These are phyloP conservation scores for Acer negundo DNA, from an alignment of 345 rosid species.

Conservation along the genomic window DNA sequence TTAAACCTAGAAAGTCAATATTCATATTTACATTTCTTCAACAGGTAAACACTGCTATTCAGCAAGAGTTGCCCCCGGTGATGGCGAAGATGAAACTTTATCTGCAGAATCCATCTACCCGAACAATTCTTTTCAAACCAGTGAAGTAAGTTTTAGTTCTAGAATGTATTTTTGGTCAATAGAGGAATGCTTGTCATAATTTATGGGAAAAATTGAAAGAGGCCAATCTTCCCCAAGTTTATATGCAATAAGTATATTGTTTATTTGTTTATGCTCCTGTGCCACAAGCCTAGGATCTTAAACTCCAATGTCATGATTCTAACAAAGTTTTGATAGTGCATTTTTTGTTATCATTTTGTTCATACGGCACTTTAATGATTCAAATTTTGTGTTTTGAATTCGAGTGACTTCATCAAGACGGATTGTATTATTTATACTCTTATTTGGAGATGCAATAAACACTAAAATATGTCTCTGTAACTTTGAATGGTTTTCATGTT, in stretches of 20 bases:
- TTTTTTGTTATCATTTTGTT: not conserved
- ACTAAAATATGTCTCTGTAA: not conserved
- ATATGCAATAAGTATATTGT: not conserved
- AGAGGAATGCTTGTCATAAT: not conserved
- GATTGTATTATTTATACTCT: not conserved
- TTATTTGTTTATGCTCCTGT: not conserved
- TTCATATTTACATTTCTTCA: slow-evolving; percentile 9
- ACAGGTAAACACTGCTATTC: slow-evolving; percentile 77
- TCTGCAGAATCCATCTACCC: slow-evolving; percentile 81
- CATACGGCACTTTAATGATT: not conserved
- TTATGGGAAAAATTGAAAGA: not conserved
- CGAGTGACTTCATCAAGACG: not conserved
- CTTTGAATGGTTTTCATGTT: not conserved
- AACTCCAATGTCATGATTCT: not conserved
- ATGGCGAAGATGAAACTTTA: slow-evolving; percentile 91
- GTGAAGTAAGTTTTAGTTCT: slow-evolving; percentile 61
- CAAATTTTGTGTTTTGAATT: not conserved
- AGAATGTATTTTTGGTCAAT: not conserved
- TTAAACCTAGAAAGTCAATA: not conserved
- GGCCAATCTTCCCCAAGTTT: not conserved
- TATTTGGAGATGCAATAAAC: not conserved
- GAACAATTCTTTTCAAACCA: slow-evolving; percentile 90
- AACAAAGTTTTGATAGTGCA: not conserved
- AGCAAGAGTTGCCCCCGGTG: slow-evolving; percentile 69
- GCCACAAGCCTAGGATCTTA: not conserved